Evolutionary conservation across 78 protist species (phyloP).

Genomic region (Dictyostelium discoideum): DNA sequence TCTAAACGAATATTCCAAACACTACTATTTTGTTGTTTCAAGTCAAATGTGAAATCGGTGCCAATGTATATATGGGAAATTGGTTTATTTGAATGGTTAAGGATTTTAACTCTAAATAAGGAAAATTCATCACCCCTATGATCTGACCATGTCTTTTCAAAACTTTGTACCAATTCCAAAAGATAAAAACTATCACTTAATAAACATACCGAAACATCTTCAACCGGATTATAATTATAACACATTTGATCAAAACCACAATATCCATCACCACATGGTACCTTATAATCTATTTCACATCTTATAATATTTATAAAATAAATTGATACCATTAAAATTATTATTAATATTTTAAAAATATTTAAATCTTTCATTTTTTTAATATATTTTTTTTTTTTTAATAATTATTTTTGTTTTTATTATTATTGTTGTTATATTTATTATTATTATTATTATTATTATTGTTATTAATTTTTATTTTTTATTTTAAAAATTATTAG

Average conservation of each 20-base stretch:
- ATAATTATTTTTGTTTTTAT: no score
- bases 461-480: no score
- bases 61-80: not conserved
- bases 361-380: not conserved
- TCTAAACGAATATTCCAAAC: conserved; percentile 31
- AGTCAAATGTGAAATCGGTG: conserved; percentile 17
- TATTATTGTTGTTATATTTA: no score
- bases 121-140: not conserved
- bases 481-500: not conserved
- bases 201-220: not conserved
- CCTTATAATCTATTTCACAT: conserved; percentile 2
- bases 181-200: not conserved
- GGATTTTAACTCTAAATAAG: conserved; percentile 12
- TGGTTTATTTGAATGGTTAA: not conserved
- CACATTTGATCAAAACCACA: conserved; percentile 49
- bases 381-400: no score
- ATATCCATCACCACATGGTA: conserved; percentile 13
- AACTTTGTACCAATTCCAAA: conserved; percentile 3
- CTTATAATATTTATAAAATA: not conserved
- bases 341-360: no score
- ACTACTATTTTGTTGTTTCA: not conserved
- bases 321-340: not conserved
- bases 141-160: conserved; percentile 41
- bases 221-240: not conserved
- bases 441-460: no score